These are phyloP conservation scores for Pythium phragmitis DNA, from an alignment of 352 stramenopile genomes.

Conservation along the genomic window DNA sequence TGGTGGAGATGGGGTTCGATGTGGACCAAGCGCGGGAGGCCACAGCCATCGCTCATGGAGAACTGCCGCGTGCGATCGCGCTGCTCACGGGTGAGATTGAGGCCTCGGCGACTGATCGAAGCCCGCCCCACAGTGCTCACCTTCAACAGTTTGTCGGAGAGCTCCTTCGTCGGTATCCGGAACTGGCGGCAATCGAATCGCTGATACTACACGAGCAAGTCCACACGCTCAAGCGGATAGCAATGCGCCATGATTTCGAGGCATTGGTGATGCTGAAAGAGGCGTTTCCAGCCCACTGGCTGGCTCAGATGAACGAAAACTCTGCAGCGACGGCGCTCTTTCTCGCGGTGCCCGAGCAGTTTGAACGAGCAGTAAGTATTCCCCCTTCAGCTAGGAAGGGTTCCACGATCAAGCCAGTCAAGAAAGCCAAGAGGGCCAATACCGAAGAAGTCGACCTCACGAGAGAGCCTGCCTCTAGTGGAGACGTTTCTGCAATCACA, in stretches of 20 bases:
- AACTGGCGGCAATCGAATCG: slow-evolving; percentile 20
- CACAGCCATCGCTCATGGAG: slow-evolving; percentile 29
- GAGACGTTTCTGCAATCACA: neutral
- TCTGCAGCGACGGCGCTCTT: slow-evolving; percentile 37
- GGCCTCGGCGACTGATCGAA: neutral
- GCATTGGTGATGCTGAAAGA: slow-evolving; percentile 56
- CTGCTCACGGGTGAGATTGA: slow-evolving; percentile 41
- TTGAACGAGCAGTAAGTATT: slow-evolving; percentile 3
- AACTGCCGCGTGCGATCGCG: slow-evolving; percentile 40
- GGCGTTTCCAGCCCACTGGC: slow-evolving; percentile 30
- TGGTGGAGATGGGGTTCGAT: slow-evolving; percentile 69
- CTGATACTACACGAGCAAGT: slow-evolving; percentile 29
- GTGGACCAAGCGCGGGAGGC: slow-evolving; percentile 29
- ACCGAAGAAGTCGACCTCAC: slow-evolving; percentile 20
- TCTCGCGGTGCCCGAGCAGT: slow-evolving; percentile 11
- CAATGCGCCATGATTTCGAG: slow-evolving; percentile 39
- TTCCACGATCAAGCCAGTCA: neutral
- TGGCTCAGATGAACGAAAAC: slow-evolving; percentile 51
- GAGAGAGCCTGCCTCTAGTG: neutral
- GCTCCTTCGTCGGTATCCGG: slow-evolving; percentile 17
- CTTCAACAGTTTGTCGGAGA: slow-evolving; percentile 12
- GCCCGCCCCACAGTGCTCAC: neutral
- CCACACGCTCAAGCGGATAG: slow-evolving; percentile 29
- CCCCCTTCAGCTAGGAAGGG: neutral
- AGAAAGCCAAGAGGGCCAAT: neutral